Percentiles rank a stretch among this genome's conserved stretches.
Evolutionary conservation across 306 rosid genomes (phyloP).

Genomic region (Cucurbita argyrosperma): DNA sequence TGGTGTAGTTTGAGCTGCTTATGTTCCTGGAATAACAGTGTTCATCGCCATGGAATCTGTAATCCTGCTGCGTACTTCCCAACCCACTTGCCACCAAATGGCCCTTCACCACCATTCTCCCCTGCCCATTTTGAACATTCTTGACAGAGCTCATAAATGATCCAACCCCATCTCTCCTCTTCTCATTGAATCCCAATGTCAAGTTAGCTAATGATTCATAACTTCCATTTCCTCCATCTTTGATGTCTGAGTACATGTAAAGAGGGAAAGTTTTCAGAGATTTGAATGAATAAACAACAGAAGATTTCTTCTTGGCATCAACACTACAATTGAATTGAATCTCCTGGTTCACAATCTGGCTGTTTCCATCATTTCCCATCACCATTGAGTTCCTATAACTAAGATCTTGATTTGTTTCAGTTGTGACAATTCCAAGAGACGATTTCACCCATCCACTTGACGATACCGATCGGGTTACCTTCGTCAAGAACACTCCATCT

Average conservation of each 20-base stretch:
- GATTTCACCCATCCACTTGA: slow-evolving; percentile 66
- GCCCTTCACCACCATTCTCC: slow-evolving; percentile 33
- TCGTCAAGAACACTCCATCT: slow-evolving; percentile 51
- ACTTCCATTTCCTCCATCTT: slow-evolving; percentile 20
- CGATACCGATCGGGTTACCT: slow-evolving; percentile 35
- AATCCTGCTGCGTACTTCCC: slow-evolving; percentile 63
- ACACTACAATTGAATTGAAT: slow-evolving; percentile 34
- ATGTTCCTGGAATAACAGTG: slow-evolving; percentile 56
- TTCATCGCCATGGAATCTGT: slow-evolving; percentile 22
- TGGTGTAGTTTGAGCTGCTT: slow-evolving; percentile 63
- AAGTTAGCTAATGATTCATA: slow-evolving; percentile 23
- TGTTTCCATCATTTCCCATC: slow-evolving; percentile 31
- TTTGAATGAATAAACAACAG: slow-evolving; percentile 11
- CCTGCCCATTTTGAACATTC: slow-evolving; percentile 61
- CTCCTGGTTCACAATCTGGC: slow-evolving; percentile 47
- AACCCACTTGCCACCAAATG: slow-evolving; percentile 39
- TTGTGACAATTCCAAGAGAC: slow-evolving; percentile 55
- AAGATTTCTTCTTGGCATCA: slow-evolving; percentile 17
- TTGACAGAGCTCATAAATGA: slow-evolving; percentile 32
- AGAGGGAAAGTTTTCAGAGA: slow-evolving; percentile 33
- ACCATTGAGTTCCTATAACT: slow-evolving; percentile 37
- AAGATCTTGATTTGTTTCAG: slow-evolving; percentile 37
- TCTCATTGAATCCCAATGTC: slow-evolving; percentile 44
- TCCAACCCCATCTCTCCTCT: slow-evolving; percentile 18
- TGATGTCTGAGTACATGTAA: slow-evolving; percentile 18